A percentile compares a stretch with the other conserved stretches of the same genome.
phyloP scores from a whole-genome alignment of 2,329 filamentous ascomycete species.

The Fusarium sp. region DNA sequence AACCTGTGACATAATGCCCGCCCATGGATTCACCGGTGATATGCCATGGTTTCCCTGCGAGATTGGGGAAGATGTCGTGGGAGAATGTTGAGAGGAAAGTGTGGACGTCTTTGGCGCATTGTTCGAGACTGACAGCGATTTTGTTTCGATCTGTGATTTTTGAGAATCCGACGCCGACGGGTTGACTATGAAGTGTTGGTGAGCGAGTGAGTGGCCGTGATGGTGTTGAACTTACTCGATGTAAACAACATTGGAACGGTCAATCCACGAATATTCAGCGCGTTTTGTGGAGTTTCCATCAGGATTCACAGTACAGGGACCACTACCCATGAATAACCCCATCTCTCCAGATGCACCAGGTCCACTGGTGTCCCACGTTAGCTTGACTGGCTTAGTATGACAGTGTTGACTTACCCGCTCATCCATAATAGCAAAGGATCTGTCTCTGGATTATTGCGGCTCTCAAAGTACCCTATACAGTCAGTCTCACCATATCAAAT shows the following conservation, averaged over 20 bases:
- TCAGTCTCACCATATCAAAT: neutral
- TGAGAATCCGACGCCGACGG: constrained; percentile 35
- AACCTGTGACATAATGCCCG: constrained; percentile 35
- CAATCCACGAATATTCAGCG: constrained; percentile 29
- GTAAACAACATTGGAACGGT: constrained; percentile 32
- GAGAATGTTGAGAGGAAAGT: constrained; percentile 21
- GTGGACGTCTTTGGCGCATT: constrained; percentile 29
- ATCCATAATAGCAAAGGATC: constrained; percentile 37
- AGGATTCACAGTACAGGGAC: constrained; percentile 24
- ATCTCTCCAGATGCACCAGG: constrained; percentile 32
- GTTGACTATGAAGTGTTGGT: constrained; percentile 17
- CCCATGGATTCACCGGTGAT: constrained; percentile 39
- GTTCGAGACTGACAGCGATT: constrained; percentile 22
- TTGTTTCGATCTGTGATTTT: constrained; percentile 28
- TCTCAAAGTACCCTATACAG: constrained; percentile 30
- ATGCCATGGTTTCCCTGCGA: constrained; percentile 28
- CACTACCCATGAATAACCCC: constrained; percentile 35
- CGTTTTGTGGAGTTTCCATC: constrained; percentile 33
- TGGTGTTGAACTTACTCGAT: constrained; percentile 9
- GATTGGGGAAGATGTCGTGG: constrained; percentile 21
- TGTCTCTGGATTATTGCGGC: constrained; percentile 20
- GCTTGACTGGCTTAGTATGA: neutral
- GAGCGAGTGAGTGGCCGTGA: neutral
- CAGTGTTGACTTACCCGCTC: constrained; percentile 25
- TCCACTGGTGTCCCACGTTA: neutral